Evolutionary conservation across 768 basidiomycete genomes (phyloP), one percentile per base, ranked within the genome.

Genomic region (Neoboletus magnificus): DNA sequence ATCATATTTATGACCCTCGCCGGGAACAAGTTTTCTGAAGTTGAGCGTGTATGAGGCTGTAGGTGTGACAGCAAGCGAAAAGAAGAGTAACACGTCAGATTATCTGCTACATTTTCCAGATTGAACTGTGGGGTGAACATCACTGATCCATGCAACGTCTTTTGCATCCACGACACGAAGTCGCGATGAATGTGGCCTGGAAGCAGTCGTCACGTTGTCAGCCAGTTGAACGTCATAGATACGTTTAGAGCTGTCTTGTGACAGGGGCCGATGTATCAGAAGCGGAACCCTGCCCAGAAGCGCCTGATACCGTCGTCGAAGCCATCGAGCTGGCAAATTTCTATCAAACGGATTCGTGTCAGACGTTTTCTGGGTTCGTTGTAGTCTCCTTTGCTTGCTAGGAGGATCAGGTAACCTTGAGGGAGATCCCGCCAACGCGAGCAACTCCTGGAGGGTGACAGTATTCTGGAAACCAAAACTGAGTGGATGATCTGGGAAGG

Each of bases 271-370:
- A 48, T 74, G 78, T 9, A 70, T 74, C 15, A 91, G 71, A 32
- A 82, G 71, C 1, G 90, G 90, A 25, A 85, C 56, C n/a, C 76
- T 77, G 8, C 75, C 74, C 9, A 91, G 73, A n/a, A 91, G 76
- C 25, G 76, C 73, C 50, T 77, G 81, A 58, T 84, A 90, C 48
- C 86, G 74, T 39, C 80, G 72, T 23, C 76, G 74, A 47, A 82
- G 62, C 71, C 73, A 72, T 53, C 71, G 66, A 30, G 41, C 39
- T 10, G 62, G 58, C 13, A 63, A 35, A 32, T 25, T 50, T n/a
- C 64, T 59, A 30, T 62, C 55, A 42, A 68, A 64, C 16, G 49
- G 60, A 42, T 48, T 62, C 22, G 44, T n/a, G 9, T 43, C 40
- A 10, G 40, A 22, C 10, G 22, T 36, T n/a, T 55, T 22, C 16